phyloP scores from a whole-genome alignment of 163 green algal genomes.

The Coccomyxa subellipsoidea region DNA sequence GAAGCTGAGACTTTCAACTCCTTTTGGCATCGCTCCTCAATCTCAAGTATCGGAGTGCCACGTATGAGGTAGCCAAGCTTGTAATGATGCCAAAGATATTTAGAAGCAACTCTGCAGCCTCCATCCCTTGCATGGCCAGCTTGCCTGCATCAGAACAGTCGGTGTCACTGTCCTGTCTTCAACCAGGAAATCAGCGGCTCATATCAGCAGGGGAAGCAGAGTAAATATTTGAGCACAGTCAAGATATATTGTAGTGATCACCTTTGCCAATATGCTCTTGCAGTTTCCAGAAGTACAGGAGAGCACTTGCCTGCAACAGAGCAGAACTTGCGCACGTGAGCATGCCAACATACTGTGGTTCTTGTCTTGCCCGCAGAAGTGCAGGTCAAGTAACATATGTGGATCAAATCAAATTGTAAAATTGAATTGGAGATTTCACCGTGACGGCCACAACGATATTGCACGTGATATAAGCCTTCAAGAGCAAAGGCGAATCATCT shows the following conservation, averaged over 20 bases:
- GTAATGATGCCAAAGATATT: background rate
- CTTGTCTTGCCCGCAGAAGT: too few relatives aligned
- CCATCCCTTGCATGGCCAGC: conserved; percentile 1
- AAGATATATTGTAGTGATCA: too few relatives aligned
- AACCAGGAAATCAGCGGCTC: too few relatives aligned
- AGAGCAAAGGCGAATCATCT: background rate
- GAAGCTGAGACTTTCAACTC: background rate
- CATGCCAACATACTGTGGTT: too few relatives aligned
- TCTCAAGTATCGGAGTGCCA: background rate
- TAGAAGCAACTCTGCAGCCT: background rate
- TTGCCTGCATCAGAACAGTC: background rate
- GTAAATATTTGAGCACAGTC: too few relatives aligned
- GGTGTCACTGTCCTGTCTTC: too few relatives aligned
- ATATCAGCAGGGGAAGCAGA: too few relatives aligned
- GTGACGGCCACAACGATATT: background rate
- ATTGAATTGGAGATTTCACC: background rate
- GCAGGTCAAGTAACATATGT: too few relatives aligned
- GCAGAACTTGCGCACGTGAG: background rate
- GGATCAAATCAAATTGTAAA: background rate
- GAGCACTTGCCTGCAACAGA: background rate
- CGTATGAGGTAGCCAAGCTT: background rate
- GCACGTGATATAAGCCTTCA: background rate
- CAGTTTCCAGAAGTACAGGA: conserved; percentile 1
- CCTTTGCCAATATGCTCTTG: background rate
- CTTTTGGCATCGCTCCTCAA: background rate